Base-by-base conservation (phyloP, 345 rosid genomes). In the Ailanthus altissimus region DNA sequence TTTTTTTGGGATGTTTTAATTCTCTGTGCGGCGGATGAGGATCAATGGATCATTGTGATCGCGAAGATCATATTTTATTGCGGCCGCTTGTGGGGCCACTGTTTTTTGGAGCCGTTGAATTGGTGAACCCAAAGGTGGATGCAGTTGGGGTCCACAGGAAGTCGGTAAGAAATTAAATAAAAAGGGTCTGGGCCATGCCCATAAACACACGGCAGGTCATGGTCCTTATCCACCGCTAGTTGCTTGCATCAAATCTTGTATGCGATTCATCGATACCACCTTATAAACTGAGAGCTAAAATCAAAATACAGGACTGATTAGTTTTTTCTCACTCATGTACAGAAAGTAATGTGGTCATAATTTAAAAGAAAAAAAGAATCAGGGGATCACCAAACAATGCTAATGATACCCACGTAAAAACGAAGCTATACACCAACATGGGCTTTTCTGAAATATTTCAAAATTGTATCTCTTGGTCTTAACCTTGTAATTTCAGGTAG, bases 391-490 rank as follows among this genome's bases (percentile, higher is more conserved):
- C 40, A 73, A 15, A 28, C 43, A 26, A n/a, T 63, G 47, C 14
- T 32, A 50, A n/a, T 46, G 38, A n/a, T 46, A 38, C 71, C 63
- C 62, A 75, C 20, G 4, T 8, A 50, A 38, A 57, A 61, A 18
- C 25, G 6, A n/a, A 47, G 23, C 59, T 61, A 28, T 46, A 62
- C 60, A 74, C 54, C 16, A 75, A n/a, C 42, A 38, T 23, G 42
- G 64, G 63, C 25, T 45, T n/a, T 43, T 53, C n/a, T 4, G 12
- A 47, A 6, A 54, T 25, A 61, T 16, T 18, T 56, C 64, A 57
- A 71, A 75, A 75, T 47, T 56, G 62, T 25, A 47, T 46, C 25
- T 26, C 40, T 66, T 40, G 45, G n/a, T 49, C 3, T 65, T 9
- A 23, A 40, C 23, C 20, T 47, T 51, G 15, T 25, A 20, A 25